A percentile compares a stretch with the other conserved stretches of the same genome.
Conservation (phyloP, 2,329 filamentous ascomycete species). For the Cordyceps cateniannulata region DNA sequence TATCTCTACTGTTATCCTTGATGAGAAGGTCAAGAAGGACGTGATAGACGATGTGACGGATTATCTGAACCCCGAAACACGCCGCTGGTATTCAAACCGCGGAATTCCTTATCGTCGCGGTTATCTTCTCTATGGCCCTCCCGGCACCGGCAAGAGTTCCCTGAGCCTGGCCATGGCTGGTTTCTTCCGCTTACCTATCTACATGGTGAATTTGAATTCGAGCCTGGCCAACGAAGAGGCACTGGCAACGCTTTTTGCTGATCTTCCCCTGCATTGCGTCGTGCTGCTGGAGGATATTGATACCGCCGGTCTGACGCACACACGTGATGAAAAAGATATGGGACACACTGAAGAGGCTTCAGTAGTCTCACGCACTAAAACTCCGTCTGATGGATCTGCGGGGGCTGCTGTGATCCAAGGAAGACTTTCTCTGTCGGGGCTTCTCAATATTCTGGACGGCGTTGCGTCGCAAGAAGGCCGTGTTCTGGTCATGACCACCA, state of each 20-base stretch:
- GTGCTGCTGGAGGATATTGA: too few relatives aligned
- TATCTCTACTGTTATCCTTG: constrained; percentile 19
- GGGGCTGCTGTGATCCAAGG: too few relatives aligned
- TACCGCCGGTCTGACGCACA: too few relatives aligned
- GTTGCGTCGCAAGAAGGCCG: too few relatives aligned
- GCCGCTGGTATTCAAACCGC: constrained; percentile 25
- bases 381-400: too few relatives aligned
- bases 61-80: constrained; percentile 27
- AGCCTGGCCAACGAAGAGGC: constrained; percentile 22
- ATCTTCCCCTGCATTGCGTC: too few relatives aligned
- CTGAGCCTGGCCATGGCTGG: constrained; percentile 31
- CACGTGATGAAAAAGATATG: too few relatives aligned
- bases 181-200: constrained; percentile 23
- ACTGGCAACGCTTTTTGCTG: constrained; percentile 12
- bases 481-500: too few relatives aligned
- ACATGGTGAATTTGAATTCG: constrained; percentile 25
- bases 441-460: too few relatives aligned
- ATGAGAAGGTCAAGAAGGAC: constrained; percentile 13
- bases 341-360: too few relatives aligned
- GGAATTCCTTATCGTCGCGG: constrained; percentile 26
- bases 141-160: constrained; percentile 34
- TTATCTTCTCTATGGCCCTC: constrained; percentile 33
- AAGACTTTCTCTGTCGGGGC: too few relatives aligned
- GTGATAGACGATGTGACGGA: constrained; percentile 28
- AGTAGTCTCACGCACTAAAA: too few relatives aligned